phyloP scores from a whole-genome alignment of 345 rosid genomes.

The Aethionema arabicum region DNA sequence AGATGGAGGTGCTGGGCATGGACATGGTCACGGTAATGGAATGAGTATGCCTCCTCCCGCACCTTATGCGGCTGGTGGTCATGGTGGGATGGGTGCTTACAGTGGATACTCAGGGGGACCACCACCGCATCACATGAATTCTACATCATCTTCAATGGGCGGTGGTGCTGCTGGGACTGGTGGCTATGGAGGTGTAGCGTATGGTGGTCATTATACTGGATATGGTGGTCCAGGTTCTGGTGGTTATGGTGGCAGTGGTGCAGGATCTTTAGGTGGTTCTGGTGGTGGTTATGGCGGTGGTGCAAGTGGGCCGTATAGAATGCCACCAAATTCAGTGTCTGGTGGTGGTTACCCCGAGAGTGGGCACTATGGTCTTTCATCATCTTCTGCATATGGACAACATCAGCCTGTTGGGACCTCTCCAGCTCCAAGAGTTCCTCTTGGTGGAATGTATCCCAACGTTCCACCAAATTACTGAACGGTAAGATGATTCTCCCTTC shows the following conservation, averaged over 20 bases:
- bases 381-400: conserved; percentile 56
- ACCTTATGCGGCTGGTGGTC: conserved; percentile 45
- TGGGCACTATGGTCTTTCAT: conserved; percentile 57
- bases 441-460: conserved; percentile 74
- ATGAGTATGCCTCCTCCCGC: conserved; percentile 59
- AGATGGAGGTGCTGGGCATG: conserved; percentile 40
- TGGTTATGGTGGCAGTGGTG: conserved; percentile 43
- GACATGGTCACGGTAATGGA: conserved; percentile 55
- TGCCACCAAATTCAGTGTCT: conserved; percentile 60
- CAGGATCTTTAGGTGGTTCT: conserved; percentile 33
- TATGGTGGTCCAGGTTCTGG: conserved; percentile 65
- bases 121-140: conserved; percentile 54
- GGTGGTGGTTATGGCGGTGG: conserved; percentile 42
- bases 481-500: conserved; percentile 44
- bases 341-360: conserved; percentile 68
- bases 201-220: conserved; percentile 55
- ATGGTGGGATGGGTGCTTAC: conserved; percentile 39
- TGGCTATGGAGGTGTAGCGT: conserved; percentile 44
- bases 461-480: conserved; percentile 64
- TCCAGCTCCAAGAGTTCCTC: conserved; percentile 70
- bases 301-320: conserved; percentile 57
- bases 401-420: conserved; percentile 64
- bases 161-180: conserved; percentile 38
- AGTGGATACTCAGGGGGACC: conserved; percentile 51
- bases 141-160: conserved; percentile 48